Evolutionary conservation across 2,329 filamentous ascomycete genomes (phyloP).

Genomic region (Alternaria panax): DNA sequence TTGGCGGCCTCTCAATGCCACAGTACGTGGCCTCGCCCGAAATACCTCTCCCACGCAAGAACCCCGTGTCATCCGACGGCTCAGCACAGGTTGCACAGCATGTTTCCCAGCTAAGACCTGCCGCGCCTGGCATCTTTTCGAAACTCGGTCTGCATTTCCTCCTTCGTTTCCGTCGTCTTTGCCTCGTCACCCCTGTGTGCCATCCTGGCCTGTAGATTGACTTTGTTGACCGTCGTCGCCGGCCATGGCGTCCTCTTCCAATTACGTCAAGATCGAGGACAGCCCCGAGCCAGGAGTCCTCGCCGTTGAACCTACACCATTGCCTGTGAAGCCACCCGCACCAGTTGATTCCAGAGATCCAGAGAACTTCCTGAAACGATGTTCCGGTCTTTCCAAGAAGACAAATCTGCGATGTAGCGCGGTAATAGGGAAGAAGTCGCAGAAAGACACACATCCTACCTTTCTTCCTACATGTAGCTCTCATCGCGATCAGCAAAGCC

Average conservation of each 20-base stretch:
- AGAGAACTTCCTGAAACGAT: constrained; percentile 37
- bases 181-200: not conserved
- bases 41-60: not conserved
- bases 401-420: constrained; percentile 31
- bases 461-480: constrained; percentile 40
- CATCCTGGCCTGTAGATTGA: not conserved
- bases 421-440: constrained; percentile 31
- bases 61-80: constrained; percentile 3
- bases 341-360: constrained; percentile 34
- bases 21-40: not conserved
- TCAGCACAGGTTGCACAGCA: constrained; percentile 9
- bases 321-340: constrained; percentile 7
- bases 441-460: constrained; percentile 33
- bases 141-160: not conserved
- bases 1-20: constrained; percentile 11
- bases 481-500: constrained; percentile 38
- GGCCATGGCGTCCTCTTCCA: constrained; percentile 1
- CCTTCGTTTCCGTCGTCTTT: not conserved
- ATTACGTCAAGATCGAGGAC: constrained; percentile 15
- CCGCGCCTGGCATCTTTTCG: not conserved
- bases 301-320: not conserved
- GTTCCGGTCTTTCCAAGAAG: constrained; percentile 40
- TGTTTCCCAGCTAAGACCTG: constrained; percentile 6
- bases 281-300: constrained; percentile 13
- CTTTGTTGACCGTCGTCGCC: not conserved